A percentile compares a stretch with the other conserved stretches of the same genome.
Conservation (phyloP, 2,329 filamentous ascomycete genomes). For the Neofusicoccum ribis region DNA sequence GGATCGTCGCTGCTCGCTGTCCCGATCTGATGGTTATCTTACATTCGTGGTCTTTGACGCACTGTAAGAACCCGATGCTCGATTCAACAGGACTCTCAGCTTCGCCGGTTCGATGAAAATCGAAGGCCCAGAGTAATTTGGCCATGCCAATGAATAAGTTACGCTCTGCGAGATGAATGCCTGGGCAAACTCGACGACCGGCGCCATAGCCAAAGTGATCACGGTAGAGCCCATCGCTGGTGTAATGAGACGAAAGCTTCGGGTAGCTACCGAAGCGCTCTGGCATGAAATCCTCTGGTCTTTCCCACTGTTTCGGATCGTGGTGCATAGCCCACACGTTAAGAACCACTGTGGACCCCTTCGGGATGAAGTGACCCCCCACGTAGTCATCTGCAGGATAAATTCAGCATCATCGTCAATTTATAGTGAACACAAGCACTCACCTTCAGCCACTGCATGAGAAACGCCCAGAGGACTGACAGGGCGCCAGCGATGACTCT, state of each 20-base stretch:
- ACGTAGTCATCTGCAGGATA: conserved; percentile 43
- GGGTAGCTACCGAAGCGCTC: neutral
- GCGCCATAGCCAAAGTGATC: conserved; percentile 41
- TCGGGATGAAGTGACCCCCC: conserved; percentile 44
- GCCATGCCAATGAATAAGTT: conserved; percentile 34
- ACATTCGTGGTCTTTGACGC: neutral
- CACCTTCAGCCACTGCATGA: conserved; percentile 41
- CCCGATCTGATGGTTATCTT: neutral
- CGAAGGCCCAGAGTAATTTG: conserved; percentile 36
- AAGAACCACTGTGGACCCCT: conserved; percentile 40
- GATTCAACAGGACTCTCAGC: neutral
- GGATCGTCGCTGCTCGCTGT: neutral
- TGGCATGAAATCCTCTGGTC: neutral
- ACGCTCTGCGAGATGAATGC: conserved; percentile 38
- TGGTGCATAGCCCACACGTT: conserved; percentile 27
- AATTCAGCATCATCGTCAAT: neutral
- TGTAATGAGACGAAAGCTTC: neutral
- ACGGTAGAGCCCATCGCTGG: conserved; percentile 28
- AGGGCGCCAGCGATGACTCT: conserved; percentile 37
- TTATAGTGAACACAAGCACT: neutral
- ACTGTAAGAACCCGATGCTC: conserved; percentile 6
- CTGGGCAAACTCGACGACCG: conserved; percentile 40
- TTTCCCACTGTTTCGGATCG: neutral
- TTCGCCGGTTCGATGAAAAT: conserved; percentile 1
- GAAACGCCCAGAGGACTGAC: conserved; percentile 33